These are phyloP conservation scores for Salvia sclarea DNA, from an alignment of 305 asterid species.

Conservation along the genomic window DNA sequence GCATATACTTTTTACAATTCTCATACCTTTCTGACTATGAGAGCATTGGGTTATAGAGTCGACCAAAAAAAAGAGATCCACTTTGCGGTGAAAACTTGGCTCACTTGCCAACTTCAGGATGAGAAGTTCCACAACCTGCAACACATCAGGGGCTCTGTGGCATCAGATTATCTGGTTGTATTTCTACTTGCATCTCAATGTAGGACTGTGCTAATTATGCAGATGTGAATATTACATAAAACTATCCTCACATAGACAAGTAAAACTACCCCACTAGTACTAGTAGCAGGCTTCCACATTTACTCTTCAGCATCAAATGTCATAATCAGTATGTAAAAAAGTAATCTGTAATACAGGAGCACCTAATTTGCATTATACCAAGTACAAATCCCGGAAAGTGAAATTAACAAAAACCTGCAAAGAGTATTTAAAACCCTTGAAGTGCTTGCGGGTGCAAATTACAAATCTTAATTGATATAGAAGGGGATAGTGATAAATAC, in stretches of 20 bases:
- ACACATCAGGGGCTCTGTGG: slow-evolving; percentile 22
- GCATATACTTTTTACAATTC: background rate
- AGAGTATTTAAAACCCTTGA: background rate
- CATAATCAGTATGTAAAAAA: slow-evolving; percentile 10
- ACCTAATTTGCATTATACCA: slow-evolving; percentile 8
- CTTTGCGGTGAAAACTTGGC: slow-evolving; percentile 73
- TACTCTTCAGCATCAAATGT: slow-evolving; percentile 8
- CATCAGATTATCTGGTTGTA: slow-evolving; percentile 29
- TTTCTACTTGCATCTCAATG: background rate
- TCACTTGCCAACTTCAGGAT: slow-evolving; percentile 77
- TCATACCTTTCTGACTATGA: slow-evolving; percentile 86
- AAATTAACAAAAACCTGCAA: background rate
- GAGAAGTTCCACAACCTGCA: slow-evolving; percentile 94
- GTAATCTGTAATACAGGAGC: background rate
- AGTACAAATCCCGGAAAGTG: slow-evolving; percentile 8
- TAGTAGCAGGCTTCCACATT: background rate
- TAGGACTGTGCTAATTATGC: slow-evolving; percentile 9
- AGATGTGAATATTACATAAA: slow-evolving; percentile 5
- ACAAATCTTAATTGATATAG: background rate
- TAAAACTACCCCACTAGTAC: slow-evolving; percentile 9
- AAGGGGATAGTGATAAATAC: background rate
- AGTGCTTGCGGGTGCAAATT: background rate
- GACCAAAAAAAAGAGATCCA: slow-evolving; percentile 85
- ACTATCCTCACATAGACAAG: background rate
- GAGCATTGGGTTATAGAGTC: slow-evolving; percentile 98